Evolutionary conservation across 495 filamentous ascomycete genomes (phyloP), one percentile per base, ranked within the genome.

Genomic region (Letharia columbiana): DNA sequence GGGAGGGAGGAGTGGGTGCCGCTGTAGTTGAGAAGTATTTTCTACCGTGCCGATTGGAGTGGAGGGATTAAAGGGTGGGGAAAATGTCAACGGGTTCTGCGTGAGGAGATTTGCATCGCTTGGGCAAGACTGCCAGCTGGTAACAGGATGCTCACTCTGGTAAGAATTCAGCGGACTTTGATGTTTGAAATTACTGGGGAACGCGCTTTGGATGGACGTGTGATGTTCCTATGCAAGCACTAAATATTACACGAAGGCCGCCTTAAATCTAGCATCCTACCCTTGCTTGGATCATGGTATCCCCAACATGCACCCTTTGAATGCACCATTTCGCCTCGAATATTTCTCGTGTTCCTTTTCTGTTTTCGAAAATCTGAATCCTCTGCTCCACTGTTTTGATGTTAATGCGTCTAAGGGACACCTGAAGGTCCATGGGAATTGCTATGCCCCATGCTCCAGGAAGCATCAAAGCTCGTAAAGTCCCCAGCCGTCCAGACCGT

Each of bases 401-500:
- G 8, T 35, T 33, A 15, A 15, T 56, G 52, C 52, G 52, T 56
- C 31, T 18, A 15, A 33, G 8, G 28, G 52, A 13, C 49, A 28
- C 13, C 18, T 35, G 12, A 17, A 35, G 28, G 13, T 31, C 28
- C 13, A 33, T 15, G 11, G 28, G 52, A 28, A 56, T 54, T 54
- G 2, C 49, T 13, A 13, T 31, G 8, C 3, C 28, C 11, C 49
- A 52, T 23, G 37, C n/a, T 20, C 28, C 33, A 61, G 33, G 20
- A 54, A 35, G 37, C 12, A 39, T 80, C 71, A 83, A 61, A 84
- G 73, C 63, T 78, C 81, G 61, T 83, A 84, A 67, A 84, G 67
- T 62, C 76, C 77, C 82, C 82, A 84, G 49, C 80, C 80, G 68
- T 83, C 81, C 40, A 77, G 73, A 61, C 75, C 68, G 64, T 77